A percentile compares a stretch with the other conserved stretches of the same genome.
Conservation (phyloP, 495 filamentous ascomycete genomes). For the Aspergillus sclerotioniger region DNA sequence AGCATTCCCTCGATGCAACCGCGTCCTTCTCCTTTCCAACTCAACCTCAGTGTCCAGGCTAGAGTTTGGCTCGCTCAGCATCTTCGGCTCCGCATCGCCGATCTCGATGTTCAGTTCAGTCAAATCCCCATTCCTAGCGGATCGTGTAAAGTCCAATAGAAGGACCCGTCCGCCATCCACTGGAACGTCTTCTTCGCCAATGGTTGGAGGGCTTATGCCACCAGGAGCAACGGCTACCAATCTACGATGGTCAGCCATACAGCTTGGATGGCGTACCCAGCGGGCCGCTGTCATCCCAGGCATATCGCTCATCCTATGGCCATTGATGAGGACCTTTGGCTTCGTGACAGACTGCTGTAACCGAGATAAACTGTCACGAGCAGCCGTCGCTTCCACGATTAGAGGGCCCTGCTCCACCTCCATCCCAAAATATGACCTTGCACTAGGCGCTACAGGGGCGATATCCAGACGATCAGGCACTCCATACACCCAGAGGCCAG, state of each 20-base stretch:
- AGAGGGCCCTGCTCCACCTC: constrained; percentile 15
- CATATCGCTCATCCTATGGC: constrained; percentile 41
- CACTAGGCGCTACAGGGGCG: constrained; percentile 24
- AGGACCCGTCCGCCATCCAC: constrained; percentile 81
- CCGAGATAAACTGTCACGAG: constrained; percentile 28
- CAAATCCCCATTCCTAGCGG: constrained; percentile 51
- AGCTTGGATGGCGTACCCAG: constrained; percentile 35
- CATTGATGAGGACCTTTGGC: constrained; percentile 37
- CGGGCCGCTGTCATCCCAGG: constrained; percentile 41
- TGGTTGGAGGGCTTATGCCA: constrained; percentile 57
- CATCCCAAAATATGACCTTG: constrained; percentile 6
- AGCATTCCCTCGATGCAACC: constrained; percentile 34
- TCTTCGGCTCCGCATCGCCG: constrained; percentile 65
- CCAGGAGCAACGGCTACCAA: constrained; percentile 75
- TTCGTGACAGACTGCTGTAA: constrained; percentile 33
- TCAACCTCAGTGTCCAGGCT: constrained; percentile 82
- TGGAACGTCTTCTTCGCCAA: constrained; percentile 72
- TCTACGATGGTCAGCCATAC: constrained; percentile 32
- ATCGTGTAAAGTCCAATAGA: constrained; percentile 72
- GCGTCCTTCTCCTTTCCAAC: constrained; percentile 71
- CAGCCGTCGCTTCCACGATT: constrained; percentile 8
- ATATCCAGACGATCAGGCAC: constrained; percentile 71
- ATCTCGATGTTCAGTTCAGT: constrained; percentile 68
- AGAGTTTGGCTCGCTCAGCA: constrained; percentile 69
- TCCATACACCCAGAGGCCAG: constrained; percentile 77